Evolutionary conservation across 2,329 filamentous ascomycete species (phyloP).

Genomic region (Xylariaceae sp.): DNA sequence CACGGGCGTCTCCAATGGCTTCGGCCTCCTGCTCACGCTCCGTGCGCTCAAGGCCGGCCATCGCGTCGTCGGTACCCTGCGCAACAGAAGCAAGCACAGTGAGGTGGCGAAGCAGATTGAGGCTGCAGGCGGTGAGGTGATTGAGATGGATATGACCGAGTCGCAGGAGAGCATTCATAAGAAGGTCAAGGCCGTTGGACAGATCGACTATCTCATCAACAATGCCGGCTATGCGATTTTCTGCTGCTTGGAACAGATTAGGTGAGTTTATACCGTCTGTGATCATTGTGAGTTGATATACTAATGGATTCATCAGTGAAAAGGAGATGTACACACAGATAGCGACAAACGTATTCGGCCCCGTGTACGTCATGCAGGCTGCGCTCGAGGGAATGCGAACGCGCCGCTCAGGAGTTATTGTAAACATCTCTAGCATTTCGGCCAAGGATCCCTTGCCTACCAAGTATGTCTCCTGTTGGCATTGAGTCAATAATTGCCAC

Average conservation of each 20-base stretch:
- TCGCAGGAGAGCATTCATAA: slow-evolving; percentile 25
- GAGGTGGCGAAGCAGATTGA: slow-evolving; percentile 27
- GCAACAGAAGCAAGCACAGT: slow-evolving; percentile 25
- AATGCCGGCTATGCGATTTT: slow-evolving; percentile 29
- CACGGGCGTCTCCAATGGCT: slow-evolving; percentile 34
- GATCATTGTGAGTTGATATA: background rate
- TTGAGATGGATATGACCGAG: slow-evolving; percentile 32
- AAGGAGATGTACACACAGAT: slow-evolving; percentile 25
- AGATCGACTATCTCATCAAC: slow-evolving; percentile 30
- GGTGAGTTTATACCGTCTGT: slow-evolving; percentile 14
- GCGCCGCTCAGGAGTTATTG: slow-evolving; percentile 25
- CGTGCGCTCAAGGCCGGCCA: slow-evolving; percentile 30
- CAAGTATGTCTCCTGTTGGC: slow-evolving; percentile 8
- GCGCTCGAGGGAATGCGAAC: slow-evolving; percentile 28
- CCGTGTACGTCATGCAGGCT: slow-evolving; percentile 28
- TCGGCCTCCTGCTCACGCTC: slow-evolving; percentile 30
- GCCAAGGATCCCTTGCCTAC: slow-evolving; percentile 23
- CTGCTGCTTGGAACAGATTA: slow-evolving; percentile 23
- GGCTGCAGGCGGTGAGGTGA: slow-evolving; percentile 25
- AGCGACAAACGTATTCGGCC: slow-evolving; percentile 31
- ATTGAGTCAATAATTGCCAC: background rate
- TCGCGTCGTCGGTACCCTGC: slow-evolving; percentile 32
- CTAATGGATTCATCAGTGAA: slow-evolving; percentile 17
- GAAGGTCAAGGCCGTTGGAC: slow-evolving; percentile 26
- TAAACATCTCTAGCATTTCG: slow-evolving; percentile 29